phyloP scores from a whole-genome alignment of 495 filamentous ascomycete species.

The Penicillium atrosanguineum region DNA sequence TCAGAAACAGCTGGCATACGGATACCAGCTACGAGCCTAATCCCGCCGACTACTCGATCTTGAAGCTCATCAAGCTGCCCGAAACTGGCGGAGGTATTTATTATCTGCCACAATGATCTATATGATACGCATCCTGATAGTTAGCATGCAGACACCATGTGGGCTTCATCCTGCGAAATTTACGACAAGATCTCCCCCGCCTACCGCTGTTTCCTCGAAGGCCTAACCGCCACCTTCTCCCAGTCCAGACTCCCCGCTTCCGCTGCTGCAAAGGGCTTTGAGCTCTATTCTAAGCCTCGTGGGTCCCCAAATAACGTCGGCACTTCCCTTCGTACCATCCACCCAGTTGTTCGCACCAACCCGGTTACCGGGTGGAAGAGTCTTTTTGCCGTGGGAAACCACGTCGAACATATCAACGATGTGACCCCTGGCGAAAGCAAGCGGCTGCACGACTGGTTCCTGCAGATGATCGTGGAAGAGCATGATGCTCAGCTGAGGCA shows the following conservation, averaged over 20 bases:
- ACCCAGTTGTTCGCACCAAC: constrained; percentile 72
- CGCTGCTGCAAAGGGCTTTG: constrained; percentile 45
- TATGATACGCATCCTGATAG: not conserved
- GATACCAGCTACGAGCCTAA: constrained; percentile 66
- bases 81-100: constrained; percentile 54
- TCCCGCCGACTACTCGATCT: constrained; percentile 60
- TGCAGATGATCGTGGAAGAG: constrained; percentile 61
- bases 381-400: constrained; percentile 61
- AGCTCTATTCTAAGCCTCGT: constrained; percentile 48
- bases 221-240: constrained; percentile 58
- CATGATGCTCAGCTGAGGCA: constrained; percentile 70
- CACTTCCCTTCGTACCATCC: constrained; percentile 54
- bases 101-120: not conserved
- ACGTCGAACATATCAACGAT: constrained; percentile 61
- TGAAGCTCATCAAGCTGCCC: constrained; percentile 58
- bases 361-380: constrained; percentile 74
- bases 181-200: constrained; percentile 67
- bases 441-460: constrained; percentile 25
- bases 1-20: constrained; percentile 50
- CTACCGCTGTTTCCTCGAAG: constrained; percentile 61
- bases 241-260: constrained; percentile 49
- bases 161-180: constrained; percentile 33
- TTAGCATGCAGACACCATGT: constrained; percentile 41
- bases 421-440: constrained; percentile 30
- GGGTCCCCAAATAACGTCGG: constrained; percentile 64